Evolutionary conservation across 1,284 basidiomycete species (phyloP).

Genomic region (Pseudozyma hubeiensis): DNA sequence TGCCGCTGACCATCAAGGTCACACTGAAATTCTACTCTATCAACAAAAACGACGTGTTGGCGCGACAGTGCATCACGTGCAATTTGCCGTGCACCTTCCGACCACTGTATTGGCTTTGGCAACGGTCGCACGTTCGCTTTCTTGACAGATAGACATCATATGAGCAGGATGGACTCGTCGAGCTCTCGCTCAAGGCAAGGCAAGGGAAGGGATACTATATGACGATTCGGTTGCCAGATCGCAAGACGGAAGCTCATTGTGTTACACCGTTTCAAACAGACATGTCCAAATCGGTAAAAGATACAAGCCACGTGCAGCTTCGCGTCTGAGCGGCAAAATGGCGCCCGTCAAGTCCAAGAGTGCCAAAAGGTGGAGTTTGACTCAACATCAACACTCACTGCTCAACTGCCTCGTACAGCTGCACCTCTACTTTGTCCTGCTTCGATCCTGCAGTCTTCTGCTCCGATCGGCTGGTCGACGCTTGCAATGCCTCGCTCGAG

Average conservation of each 20-base stretch:
- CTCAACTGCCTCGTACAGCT: conserved; percentile 16
- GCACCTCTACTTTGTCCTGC: conserved; percentile 1
- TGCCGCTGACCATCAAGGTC: conserved; percentile 1
- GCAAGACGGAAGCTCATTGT: not conserved
- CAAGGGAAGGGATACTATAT: too few species aligned
- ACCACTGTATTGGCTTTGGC: not conserved
- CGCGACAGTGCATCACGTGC: conserved; percentile 38
- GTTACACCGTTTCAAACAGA: not conserved
- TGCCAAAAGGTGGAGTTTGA: conserved; percentile 24
- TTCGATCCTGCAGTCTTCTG: not conserved
- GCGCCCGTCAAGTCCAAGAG: conserved; percentile 7
- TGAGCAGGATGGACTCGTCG: too few species aligned
- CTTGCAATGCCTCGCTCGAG: not conserved
- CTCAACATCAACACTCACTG: conserved; percentile 46
- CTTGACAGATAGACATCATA: too few species aligned
- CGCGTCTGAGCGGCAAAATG: conserved; percentile 7
- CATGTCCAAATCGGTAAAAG: conserved; percentile 5
- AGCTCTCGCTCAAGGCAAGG: too few species aligned
- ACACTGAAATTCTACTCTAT: not conserved
- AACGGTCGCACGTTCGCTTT: not conserved
- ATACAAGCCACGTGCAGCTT: conserved; percentile 23
- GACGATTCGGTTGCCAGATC: too few species aligned
- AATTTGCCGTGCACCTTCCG: not conserved
- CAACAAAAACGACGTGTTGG: conserved; percentile 21
- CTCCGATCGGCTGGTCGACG: too few species aligned